Conservation (phyloP, 106 monocot genomes). For the Dioscorea dumetorum region DNA sequence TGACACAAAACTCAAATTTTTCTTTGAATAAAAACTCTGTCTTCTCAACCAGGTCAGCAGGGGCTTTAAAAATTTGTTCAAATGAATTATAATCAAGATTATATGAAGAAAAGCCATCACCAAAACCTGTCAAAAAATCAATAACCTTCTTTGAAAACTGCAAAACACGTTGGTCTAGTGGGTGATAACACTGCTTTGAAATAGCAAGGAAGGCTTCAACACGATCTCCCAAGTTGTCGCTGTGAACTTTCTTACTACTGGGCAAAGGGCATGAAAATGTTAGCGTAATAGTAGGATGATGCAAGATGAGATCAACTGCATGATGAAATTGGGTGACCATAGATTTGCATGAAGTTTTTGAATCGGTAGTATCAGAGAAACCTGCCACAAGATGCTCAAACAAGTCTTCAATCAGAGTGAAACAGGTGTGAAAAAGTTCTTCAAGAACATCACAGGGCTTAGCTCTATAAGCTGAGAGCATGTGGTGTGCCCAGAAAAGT, state of each 20-base stretch:
- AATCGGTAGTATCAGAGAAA: slow-evolving; percentile 5
- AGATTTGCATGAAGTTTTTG: slow-evolving; percentile 11
- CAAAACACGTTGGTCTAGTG: slow-evolving; percentile 33
- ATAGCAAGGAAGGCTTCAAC: slow-evolving; percentile 17
- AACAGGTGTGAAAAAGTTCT: slow-evolving; percentile 40
- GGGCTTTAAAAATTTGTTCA: slow-evolving; percentile 23
- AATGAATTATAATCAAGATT: slow-evolving; percentile 4
- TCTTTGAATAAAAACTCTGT: slow-evolving; percentile 31
- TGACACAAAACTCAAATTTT: slow-evolving; percentile 36
- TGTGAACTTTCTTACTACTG: slow-evolving; percentile 4
- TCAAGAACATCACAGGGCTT: slow-evolving; percentile 28
- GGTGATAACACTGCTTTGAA: slow-evolving; percentile 32
- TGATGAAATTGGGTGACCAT: slow-evolving; percentile 15
- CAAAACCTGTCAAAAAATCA: slow-evolving; percentile 20
- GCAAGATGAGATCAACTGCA: slow-evolving; percentile 46
- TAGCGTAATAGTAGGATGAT: slow-evolving; percentile 55
- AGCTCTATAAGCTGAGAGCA: slow-evolving; percentile 26
- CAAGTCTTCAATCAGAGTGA: slow-evolving; percentile 38
- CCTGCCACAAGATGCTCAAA: slow-evolving; percentile 33
- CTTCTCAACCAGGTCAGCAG: slow-evolving; percentile 32
- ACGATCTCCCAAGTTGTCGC: slow-evolving; percentile 17
- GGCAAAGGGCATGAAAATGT: slow-evolving; percentile 38
- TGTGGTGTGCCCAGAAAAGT: slow-evolving; percentile 75
- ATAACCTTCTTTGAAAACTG: slow-evolving; percentile 38
- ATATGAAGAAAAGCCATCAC: slow-evolving; percentile 9